Evolutionary conservation across 176 grass and related monocot genomes (phyloP).

Genomic region (Musa itinerans): DNA sequence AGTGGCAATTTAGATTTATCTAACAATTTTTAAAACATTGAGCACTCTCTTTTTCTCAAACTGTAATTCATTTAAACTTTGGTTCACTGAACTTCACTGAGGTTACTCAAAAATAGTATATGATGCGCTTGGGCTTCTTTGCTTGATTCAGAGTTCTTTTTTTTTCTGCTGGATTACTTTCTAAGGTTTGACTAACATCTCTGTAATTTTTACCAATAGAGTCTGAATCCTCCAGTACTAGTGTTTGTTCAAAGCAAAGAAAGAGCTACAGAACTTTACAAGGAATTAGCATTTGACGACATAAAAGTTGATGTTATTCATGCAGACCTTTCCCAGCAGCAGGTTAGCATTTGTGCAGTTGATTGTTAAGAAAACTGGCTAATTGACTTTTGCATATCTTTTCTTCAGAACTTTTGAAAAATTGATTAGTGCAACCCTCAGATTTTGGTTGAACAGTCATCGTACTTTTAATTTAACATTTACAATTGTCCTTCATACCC

Average conservation of each 20-base stretch:
- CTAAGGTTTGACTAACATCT: too few species aligned
- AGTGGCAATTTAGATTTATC: neutral
- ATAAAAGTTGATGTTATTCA: slow-evolving; percentile 81
- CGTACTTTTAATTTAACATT: neutral
- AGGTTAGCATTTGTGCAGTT: slow-evolving; percentile 38
- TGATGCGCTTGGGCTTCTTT: too few species aligned
- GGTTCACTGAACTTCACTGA: neutral
- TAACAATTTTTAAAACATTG: neutral
- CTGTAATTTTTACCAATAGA: slow-evolving; percentile 29
- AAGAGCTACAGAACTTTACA: slow-evolving; percentile 96
- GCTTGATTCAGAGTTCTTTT: too few species aligned
- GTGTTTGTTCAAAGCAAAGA: slow-evolving; percentile 99
- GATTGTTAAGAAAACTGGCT: neutral
- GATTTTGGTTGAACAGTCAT: neutral
- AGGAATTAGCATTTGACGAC: slow-evolving; percentile 79
- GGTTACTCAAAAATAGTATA: neutral
- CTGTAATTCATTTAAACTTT: neutral
- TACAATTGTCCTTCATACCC: neutral
- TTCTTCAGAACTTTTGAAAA: neutral
- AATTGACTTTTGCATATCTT: neutral
- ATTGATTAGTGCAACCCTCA: neutral
- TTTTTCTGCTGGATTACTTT: too few species aligned
- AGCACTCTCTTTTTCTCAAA: neutral
- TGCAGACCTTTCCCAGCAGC: slow-evolving; percentile 77
- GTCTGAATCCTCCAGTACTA: slow-evolving; percentile 74